Base-by-base conservation (phyloP, 495 filamentous ascomycete genomes). In the Neurospora sp. region DNA sequence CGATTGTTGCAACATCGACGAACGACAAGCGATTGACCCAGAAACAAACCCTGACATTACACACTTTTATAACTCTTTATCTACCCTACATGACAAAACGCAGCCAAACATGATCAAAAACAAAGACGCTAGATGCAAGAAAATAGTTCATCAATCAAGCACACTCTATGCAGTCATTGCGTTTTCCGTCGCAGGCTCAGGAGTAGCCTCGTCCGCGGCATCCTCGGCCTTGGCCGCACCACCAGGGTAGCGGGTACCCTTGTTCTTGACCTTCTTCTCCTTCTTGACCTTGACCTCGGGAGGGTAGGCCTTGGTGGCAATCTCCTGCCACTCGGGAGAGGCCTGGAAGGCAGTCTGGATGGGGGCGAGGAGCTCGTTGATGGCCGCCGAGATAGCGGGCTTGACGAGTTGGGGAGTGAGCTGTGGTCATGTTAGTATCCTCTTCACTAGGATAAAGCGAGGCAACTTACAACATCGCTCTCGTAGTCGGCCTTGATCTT, bases 361-460 rank as follows among this genome's bases (percentile, higher is more conserved):
- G 2, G 95, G 92, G 5, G 84, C 87, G 70, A 97, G 84, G 20
- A 98, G 84, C 14, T 85, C 80, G 72, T 87, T 87, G n/a, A 98
- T 85, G 31, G 87, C 92, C 5, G 84, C 83, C 31, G 90, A 84
- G 6, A 94, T 87, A 41, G 90, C 94, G 40, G 89, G 86, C 82
- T 98, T 98, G 31, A 98, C 85, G 8, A 91, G 80, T 84, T 96
- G 93, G 0, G 95, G 95, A 12, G 90, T 92, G 70, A 98, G 86
- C 91, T 96, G 71, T 22, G 69, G 38, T 44, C 8, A 8, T 74
- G 71, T 79, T 70, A 82, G 78, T 69, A 71, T 22, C 10, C 35
- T 35, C 35, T 35, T 35, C 35, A 35, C 35, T 35, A 53, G 39
- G 59, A 10, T 12, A 39, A 39, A n/a, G 73, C 42, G 12, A 17